Percentiles rank a stretch among this genome's conserved stretches.
These are phyloP conservation scores for Termitomyces heimii DNA, from an alignment of 768 basidiomycete genomes.

Conservation along the genomic window DNA sequence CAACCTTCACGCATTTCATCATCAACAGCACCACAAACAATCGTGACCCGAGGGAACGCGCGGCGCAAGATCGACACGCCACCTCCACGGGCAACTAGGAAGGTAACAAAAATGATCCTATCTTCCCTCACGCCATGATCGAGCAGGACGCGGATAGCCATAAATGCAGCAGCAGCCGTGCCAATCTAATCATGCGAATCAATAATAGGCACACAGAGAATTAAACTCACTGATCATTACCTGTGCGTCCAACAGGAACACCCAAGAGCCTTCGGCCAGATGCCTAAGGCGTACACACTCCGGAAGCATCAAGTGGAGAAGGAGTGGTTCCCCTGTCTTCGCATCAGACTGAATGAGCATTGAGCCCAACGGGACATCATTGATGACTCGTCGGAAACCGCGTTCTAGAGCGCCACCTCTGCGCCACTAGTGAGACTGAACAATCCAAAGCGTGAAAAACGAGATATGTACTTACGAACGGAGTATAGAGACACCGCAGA, in stretches of 20 bases:
- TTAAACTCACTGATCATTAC: constrained; percentile 24
- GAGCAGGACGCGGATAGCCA: constrained; percentile 90
- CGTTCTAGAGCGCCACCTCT: constrained; percentile 89
- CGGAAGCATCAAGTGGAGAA: constrained; percentile 81
- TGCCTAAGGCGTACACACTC: constrained; percentile 59
- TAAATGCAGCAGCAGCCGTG: constrained; percentile 88
- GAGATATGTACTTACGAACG: constrained; percentile 59
- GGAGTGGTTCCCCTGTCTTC: constrained; percentile 78
- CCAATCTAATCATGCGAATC: constrained; percentile 55
- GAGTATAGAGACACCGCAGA: constrained; percentile 88
- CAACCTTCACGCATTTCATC: constrained; percentile 70
- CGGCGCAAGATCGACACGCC: constrained; percentile 70
- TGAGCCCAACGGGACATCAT: constrained; percentile 82
- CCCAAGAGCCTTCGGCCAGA: constrained; percentile 65
- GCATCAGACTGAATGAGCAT: constrained; percentile 87
- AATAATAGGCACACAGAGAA: not conserved
- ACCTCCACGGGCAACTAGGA: constrained; percentile 80
- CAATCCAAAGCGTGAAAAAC: not conserved
- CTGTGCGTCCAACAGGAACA: constrained; percentile 89
- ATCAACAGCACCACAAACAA: constrained; percentile 84
- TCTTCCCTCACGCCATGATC: constrained; percentile 88
- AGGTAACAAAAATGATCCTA: constrained; percentile 85
- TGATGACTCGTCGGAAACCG: constrained; percentile 84
- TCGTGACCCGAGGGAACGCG: constrained; percentile 81
- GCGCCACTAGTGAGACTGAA: constrained; percentile 8